phyloP scores from a whole-genome alignment of 1,284 basidiomycete genomes.

The Cryptococcus sp. region DNA sequence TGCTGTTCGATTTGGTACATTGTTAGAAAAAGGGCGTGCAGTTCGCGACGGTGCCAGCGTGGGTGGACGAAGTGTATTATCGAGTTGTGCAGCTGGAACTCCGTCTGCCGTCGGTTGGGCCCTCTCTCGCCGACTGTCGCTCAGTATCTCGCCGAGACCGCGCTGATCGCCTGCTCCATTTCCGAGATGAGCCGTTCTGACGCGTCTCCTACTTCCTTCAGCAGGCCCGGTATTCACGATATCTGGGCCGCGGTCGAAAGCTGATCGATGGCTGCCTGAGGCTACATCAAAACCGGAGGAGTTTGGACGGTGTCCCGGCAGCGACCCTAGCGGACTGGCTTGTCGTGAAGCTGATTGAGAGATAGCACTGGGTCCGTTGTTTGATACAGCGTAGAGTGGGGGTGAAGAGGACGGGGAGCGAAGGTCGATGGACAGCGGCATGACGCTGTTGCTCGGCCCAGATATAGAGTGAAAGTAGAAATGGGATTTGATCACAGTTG shows the following conservation, averaged over 20 bases:
- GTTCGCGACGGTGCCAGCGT: not conserved
- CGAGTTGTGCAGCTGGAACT: not conserved
- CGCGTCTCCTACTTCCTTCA: not conserved
- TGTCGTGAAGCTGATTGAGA: no score
- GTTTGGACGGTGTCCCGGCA: not conserved
- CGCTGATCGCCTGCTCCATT: not conserved
- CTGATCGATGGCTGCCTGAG: not conserved
- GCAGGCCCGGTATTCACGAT: not conserved
- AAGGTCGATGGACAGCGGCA: not conserved
- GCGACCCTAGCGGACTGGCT: not conserved
- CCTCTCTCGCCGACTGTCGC: not conserved
- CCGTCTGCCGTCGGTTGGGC: not conserved
- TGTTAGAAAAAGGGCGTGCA: not conserved
- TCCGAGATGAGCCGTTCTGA: not conserved
- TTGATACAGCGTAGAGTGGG: not conserved
- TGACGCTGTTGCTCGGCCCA: no score
- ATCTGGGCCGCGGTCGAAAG: not conserved
- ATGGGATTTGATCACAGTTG: no score
- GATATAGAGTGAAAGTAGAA: no score
- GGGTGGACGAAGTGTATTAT: not conserved
- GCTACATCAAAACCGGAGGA: not conserved
- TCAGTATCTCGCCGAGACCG: slow-evolving; percentile 1
- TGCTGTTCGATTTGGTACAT: no score
- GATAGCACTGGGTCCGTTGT: no score
- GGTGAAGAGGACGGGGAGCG: not conserved